These are phyloP conservation scores for Xylaria hypoxylon DNA, from an alignment of 2,329 filamentous ascomycete species.

Conservation along the genomic window DNA sequence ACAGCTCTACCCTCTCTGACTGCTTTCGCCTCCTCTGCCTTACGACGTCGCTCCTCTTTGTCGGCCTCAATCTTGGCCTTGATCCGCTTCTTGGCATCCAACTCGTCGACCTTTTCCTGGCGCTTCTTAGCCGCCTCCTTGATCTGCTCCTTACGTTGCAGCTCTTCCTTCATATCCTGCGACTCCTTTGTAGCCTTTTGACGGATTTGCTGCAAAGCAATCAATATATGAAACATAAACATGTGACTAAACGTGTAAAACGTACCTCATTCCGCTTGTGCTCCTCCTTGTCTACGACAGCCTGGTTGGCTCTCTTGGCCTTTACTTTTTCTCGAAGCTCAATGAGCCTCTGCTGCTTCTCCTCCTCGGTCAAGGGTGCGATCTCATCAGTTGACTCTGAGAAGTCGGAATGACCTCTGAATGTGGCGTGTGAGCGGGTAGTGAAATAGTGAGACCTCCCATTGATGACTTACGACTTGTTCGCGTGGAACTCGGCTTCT, in stretches of 20 bases:
- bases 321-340: conserved; percentile 79
- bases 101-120: conserved; percentile 86
- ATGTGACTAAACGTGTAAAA: conserved; percentile 4
- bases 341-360: conserved; percentile 83
- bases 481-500: conserved; percentile 89
- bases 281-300: conserved; percentile 81
- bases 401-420: conserved; percentile 86
- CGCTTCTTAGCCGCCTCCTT: conserved; percentile 90
- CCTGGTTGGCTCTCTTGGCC: conserved; percentile 76
- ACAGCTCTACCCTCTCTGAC: conserved; percentile 78
- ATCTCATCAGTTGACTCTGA: conserved; percentile 93
- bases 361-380: conserved; percentile 87
- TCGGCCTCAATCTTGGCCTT: conserved; percentile 95
- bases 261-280: conserved; percentile 85
- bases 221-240: conserved; percentile 27
- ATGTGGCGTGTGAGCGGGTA: conserved; percentile 24
- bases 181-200: conserved; percentile 89
- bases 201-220: conserved; percentile 69
- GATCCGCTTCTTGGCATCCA: conserved; percentile 88
- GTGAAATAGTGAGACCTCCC: neutral
- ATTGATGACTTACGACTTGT: conserved; percentile 73
- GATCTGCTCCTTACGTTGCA: conserved; percentile 87
- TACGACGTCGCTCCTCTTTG: conserved; percentile 87
- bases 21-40: conserved; percentile 87
- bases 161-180: conserved; percentile 90